A percentile compares a stretch with the other conserved stretches of the same genome.
Conservation (phyloP, 495 filamentous ascomycete genomes). For the Talaromyces proteolyticus region DNA sequence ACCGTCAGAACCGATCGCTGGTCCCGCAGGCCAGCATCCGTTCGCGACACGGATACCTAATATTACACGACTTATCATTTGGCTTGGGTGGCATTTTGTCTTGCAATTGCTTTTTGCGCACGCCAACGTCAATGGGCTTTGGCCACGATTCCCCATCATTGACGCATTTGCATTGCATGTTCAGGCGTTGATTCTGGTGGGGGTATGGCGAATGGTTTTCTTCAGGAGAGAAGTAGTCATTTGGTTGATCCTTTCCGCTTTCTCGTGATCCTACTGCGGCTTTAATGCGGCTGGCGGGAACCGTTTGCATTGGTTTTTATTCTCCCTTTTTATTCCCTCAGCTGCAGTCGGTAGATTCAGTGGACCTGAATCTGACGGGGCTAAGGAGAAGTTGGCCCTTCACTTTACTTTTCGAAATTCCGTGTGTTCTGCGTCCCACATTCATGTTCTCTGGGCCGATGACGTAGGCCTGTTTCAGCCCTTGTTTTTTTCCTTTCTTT, state of each 20-base stretch:
- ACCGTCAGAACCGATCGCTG: no score
- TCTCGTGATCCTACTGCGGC: neutral
- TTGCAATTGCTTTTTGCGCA: neutral
- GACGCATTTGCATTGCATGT: conserved; percentile 2
- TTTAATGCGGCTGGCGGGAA: neutral
- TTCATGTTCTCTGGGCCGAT: neutral
- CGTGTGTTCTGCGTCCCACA: neutral
- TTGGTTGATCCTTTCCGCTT: neutral
- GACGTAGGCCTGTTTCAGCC: neutral
- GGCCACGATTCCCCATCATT: conserved; percentile 1
- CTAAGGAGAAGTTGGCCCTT: neutral
- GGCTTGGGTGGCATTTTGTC: conserved; percentile 7
- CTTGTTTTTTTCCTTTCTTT: neutral
- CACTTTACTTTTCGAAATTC: no score
- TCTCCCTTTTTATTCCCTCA: neutral
- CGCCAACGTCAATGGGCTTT: neutral
- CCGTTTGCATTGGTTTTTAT: neutral
- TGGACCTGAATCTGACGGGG: neutral
- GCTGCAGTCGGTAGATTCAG: conserved; percentile 6
- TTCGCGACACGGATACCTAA: no score
- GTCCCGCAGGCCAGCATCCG: no score
- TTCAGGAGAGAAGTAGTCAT: neutral
- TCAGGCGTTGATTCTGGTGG: conserved; percentile 4
- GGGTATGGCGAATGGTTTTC: neutral
- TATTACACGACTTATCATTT: no score